Conservation (phyloP, 2,329 filamentous ascomycete species). For the Canariomyces notabilis region DNA sequence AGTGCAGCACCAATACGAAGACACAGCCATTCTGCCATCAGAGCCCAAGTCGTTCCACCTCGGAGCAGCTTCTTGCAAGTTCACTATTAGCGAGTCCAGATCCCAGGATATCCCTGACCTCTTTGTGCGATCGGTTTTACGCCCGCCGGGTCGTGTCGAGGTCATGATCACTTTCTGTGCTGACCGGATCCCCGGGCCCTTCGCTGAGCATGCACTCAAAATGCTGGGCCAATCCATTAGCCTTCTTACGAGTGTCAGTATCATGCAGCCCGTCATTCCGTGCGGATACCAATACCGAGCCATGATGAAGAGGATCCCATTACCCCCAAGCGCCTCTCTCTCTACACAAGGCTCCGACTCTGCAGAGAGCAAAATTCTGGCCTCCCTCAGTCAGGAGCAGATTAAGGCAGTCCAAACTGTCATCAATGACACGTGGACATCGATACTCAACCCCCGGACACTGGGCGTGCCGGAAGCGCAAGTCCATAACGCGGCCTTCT, state of each 20-base stretch:
- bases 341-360: not conserved
- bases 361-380: slow-evolving; percentile 20
- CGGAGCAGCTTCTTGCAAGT: slow-evolving; percentile 41
- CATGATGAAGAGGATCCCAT: slow-evolving; percentile 38
- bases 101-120: slow-evolving; percentile 42
- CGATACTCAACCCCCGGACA: slow-evolving; percentile 37
- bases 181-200: slow-evolving; percentile 36
- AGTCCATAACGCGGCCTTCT: slow-evolving; percentile 44
- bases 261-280: slow-evolving; percentile 43
- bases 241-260: slow-evolving; percentile 42
- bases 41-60: slow-evolving; percentile 40
- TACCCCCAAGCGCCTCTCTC: slow-evolving; percentile 28
- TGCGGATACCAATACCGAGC: slow-evolving; percentile 38
- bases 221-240: slow-evolving; percentile 43
- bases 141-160: slow-evolving; percentile 34
- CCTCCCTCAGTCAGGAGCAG: slow-evolving; percentile 36
- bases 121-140: slow-evolving; percentile 39
- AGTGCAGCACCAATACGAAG: slow-evolving; percentile 46
- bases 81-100: slow-evolving; percentile 37
- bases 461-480: slow-evolving; percentile 38
- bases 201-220: slow-evolving; percentile 42
- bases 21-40: slow-evolving; percentile 32
- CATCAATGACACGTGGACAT: slow-evolving; percentile 42
- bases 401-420: slow-evolving; percentile 37
- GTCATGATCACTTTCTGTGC: slow-evolving; percentile 44